These are phyloP conservation scores for Xylaria sp. DNA, from an alignment of 2,329 filamentous ascomycete genomes.

Conservation along the genomic window DNA sequence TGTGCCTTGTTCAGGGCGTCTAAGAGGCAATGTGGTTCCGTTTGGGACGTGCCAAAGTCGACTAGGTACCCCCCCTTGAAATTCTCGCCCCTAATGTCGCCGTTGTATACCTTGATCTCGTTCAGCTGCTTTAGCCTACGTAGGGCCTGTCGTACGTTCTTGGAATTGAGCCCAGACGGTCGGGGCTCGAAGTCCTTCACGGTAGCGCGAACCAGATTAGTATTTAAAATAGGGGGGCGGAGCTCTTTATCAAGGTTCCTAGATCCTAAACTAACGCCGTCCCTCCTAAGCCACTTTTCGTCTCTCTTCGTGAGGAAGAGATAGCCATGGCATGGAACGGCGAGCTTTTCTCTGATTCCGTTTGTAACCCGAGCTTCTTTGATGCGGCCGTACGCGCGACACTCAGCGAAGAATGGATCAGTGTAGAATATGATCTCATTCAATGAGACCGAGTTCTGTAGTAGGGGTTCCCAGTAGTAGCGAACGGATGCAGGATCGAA, in stretches of 20 bases:
- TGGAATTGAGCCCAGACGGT: neutral
- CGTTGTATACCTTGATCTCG: conserved; percentile 1
- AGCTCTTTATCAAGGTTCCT: neutral
- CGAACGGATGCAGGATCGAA: neutral
- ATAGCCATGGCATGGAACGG: conserved; percentile 5
- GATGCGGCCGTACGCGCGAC: conserved; percentile 7
- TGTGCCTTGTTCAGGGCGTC: neutral
- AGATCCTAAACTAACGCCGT: neutral
- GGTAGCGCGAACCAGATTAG: neutral
- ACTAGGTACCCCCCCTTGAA: conserved; percentile 1
- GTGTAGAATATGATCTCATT: conserved; percentile 8
- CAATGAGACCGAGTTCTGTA: neutral
- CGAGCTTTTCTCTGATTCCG: neutral
- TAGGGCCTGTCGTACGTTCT: neutral
- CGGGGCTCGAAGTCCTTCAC: conserved; percentile 7
- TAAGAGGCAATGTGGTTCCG: neutral
- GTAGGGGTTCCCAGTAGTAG: neutral
- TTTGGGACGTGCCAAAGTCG: conserved; percentile 1
- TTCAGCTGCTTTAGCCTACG: neutral
- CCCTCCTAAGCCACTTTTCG: neutral
- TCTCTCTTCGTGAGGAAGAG: conserved; percentile 1
- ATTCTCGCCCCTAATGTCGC: conserved; percentile 1
- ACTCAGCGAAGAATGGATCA: conserved; percentile 10
- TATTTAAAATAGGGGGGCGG: neutral
- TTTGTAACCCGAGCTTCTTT: neutral